Conservation (phyloP, 169 alveolate genomes). For the Babesia microti region DNA sequence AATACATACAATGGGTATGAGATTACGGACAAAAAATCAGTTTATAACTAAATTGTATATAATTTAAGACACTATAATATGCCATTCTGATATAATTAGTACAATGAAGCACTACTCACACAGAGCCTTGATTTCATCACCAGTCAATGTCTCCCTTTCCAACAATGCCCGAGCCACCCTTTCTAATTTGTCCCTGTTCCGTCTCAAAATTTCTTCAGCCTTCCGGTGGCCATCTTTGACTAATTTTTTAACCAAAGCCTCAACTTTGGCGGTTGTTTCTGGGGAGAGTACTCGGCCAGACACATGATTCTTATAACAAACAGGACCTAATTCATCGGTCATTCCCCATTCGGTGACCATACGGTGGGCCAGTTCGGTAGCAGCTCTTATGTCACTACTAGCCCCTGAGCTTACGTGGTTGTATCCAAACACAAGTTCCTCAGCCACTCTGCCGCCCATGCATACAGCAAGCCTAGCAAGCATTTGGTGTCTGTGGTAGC, state of each 20-base stretch:
- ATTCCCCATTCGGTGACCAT: constrained; percentile 85
- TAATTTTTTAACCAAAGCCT: constrained; percentile 53
- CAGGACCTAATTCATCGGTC: constrained; percentile 73
- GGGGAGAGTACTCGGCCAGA: constrained; percentile 47
- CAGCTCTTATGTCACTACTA: constrained; percentile 74
- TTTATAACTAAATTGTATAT: too few species aligned
- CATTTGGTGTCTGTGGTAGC: constrained; percentile 71
- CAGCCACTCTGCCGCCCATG: constrained; percentile 94
- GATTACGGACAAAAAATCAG: too few species aligned
- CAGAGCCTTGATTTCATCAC: constrained; percentile 59
- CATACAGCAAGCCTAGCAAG: constrained; percentile 85
- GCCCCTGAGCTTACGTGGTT: constrained; percentile 85
- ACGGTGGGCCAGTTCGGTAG: constrained; percentile 74
- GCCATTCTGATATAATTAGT: too few species aligned
- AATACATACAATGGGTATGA: too few species aligned
- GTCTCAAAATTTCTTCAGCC: constrained; percentile 67
- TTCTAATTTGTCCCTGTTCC: constrained; percentile 58
- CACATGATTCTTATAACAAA: constrained; percentile 49
- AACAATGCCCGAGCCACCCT: constrained; percentile 55
- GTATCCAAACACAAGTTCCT: constrained; percentile 79
- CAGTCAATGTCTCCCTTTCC: constrained; percentile 69
- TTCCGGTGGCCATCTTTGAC: constrained; percentile 59
- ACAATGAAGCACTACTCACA: too few species aligned
- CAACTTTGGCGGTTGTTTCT: constrained; percentile 51
- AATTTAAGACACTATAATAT: too few species aligned